Evolutionary conservation across 345 rosid species (phyloP).

Genomic region (Angophora floribunda): DNA sequence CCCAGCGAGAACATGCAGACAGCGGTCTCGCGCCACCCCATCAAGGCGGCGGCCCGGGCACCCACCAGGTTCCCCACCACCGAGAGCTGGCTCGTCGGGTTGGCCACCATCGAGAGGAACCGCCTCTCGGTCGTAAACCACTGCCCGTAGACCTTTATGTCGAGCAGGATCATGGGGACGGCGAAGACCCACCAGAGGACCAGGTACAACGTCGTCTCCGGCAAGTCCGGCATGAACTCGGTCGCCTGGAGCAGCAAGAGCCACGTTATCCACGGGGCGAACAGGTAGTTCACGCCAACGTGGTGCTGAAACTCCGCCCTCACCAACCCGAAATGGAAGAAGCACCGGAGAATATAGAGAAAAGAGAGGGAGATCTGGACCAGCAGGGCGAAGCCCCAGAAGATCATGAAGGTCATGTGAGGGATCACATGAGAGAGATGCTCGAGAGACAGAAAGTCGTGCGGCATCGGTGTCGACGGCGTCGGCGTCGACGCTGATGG

Average conservation of each 20-base stretch:
- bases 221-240: neutral
- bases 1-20: conserved; percentile 27
- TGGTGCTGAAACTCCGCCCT: conserved; percentile 30
- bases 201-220: neutral
- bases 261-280: conserved; percentile 34
- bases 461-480: neutral
- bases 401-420: conserved; percentile 7
- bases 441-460: neutral
- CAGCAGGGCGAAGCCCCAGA: conserved; percentile 24
- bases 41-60: conserved; percentile 19
- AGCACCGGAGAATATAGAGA: conserved; percentile 21
- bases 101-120: conserved; percentile 26
- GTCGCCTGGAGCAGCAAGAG: conserved; percentile 23
- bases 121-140: conserved; percentile 35
- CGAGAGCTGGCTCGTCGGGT: conserved; percentile 31
- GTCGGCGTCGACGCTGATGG: neutral
- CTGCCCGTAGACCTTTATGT: conserved; percentile 37
- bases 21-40: conserved; percentile 37
- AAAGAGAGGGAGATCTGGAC: conserved; percentile 15
- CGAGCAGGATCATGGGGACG: conserved; percentile 20
- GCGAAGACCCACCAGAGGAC: conserved; percentile 26
- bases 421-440: neutral
- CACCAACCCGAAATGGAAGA: conserved; percentile 19
- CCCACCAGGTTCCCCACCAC: conserved; percentile 35
- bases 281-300: conserved; percentile 30